phyloP scores from a whole-genome alignment of 148 eudicot genomes.

The Diospyros kaki region DNA sequence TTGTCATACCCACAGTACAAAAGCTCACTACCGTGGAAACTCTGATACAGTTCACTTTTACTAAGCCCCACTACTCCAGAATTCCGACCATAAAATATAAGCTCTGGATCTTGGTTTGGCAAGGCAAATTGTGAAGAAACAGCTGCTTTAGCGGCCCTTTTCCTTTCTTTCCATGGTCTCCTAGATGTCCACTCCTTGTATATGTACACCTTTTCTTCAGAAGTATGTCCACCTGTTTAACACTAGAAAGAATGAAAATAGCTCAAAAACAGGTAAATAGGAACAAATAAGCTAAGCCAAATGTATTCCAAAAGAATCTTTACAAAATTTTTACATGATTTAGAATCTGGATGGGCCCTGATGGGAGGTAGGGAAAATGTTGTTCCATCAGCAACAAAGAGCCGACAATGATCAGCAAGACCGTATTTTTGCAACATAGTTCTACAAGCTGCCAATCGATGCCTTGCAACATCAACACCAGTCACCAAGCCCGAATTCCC shows the following conservation, averaged over 20 bases:
- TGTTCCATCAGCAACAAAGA: slow-evolving; percentile 95
- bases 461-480: slow-evolving; percentile 89
- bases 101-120: slow-evolving; percentile 52
- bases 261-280: slow-evolving; percentile 13
- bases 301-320: not conserved
- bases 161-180: slow-evolving; percentile 89
- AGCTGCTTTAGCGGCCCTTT: slow-evolving; percentile 54
- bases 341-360: slow-evolving; percentile 26
- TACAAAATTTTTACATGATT: slow-evolving; percentile 32
- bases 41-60: slow-evolving; percentile 45
- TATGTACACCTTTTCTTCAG: slow-evolving; percentile 30
- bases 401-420: slow-evolving; percentile 79
- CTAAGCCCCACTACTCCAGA: slow-evolving; percentile 86
- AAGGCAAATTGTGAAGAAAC: slow-evolving; percentile 23
- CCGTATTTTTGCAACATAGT: slow-evolving; percentile 81
- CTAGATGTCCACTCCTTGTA: slow-evolving; percentile 87
- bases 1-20: slow-evolving; percentile 74
- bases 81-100: slow-evolving; percentile 74
- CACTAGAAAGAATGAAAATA: slow-evolving; percentile 17
- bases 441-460: slow-evolving; percentile 93
- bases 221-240: slow-evolving; percentile 42
- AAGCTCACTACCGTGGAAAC: slow-evolving; percentile 26
- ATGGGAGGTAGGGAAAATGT: slow-evolving; percentile 59
- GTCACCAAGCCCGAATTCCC: slow-evolving; percentile 90
- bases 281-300: not conserved